Evolutionary conservation across 768 basidiomycete genomes (phyloP).

Genomic region (Lyophyllum decastes): DNA sequence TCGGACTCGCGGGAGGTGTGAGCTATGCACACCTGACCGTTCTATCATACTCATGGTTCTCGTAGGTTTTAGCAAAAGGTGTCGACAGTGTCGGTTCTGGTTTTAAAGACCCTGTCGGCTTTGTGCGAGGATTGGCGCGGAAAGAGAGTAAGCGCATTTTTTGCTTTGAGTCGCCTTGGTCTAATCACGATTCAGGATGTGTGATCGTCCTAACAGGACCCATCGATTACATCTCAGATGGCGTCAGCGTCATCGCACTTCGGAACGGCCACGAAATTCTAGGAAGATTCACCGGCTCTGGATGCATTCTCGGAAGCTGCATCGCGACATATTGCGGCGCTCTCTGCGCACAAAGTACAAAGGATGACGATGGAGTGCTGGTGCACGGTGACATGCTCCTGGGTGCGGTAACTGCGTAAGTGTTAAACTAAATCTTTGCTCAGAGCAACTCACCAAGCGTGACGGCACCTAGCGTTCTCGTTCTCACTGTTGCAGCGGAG

Average conservation of each 20-base stretch:
- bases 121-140: constrained; percentile 70
- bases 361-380: constrained; percentile 41
- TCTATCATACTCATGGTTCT: not conserved
- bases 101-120: constrained; percentile 71
- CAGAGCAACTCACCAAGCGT: constrained; percentile 4
- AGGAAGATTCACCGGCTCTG: constrained; percentile 85
- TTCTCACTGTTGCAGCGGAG: constrained; percentile 64
- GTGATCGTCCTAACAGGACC: constrained; percentile 81
- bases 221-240: constrained; percentile 85
- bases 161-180: not conserved
- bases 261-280: constrained; percentile 76
- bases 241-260: constrained; percentile 63
- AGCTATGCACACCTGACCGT: not conserved
- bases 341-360: constrained; percentile 36
- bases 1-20: constrained; percentile 74
- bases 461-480: constrained; percentile 43
- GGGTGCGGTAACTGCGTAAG: constrained; percentile 78
- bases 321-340: constrained; percentile 83
- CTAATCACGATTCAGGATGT: constrained; percentile 52
- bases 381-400: constrained; percentile 79
- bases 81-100: constrained; percentile 84
- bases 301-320: constrained; percentile 79
- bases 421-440: constrained; percentile 1
- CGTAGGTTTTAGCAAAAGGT: constrained; percentile 71
- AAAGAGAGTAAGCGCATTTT: constrained; percentile 66